phyloP scores from a whole-genome alignment of 768 basidiomycete species.

The Collybia sordida region DNA sequence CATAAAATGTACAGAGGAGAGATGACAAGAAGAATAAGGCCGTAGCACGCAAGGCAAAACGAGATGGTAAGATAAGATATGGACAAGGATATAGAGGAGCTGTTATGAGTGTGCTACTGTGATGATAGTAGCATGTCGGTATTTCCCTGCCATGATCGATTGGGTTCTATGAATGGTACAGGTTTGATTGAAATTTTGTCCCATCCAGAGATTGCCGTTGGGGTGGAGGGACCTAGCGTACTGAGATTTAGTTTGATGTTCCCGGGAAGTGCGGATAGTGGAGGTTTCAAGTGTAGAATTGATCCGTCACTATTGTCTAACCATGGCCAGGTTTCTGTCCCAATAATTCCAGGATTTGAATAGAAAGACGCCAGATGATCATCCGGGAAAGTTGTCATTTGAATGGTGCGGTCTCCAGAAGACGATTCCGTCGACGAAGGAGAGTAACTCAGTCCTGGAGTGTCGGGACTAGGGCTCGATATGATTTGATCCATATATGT shows the following conservation, averaged over 20 bases:
- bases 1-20: too few species aligned
- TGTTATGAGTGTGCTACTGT: too few species aligned
- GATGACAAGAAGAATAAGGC: too few species aligned
- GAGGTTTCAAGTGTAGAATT: background rate
- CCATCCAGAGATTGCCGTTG: too few species aligned
- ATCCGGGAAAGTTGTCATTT: conserved; percentile 55
- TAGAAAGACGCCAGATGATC: conserved; percentile 26
- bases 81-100: background rate
- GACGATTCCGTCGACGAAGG: conserved; percentile 61
- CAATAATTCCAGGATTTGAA: conserved; percentile 9
- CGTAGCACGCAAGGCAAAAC: too few species aligned
- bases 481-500: conserved; percentile 12
- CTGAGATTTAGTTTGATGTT: conserved; percentile 1
- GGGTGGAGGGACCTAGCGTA: background rate
- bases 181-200: too few species aligned
- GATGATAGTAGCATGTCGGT: too few species aligned
- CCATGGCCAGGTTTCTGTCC: conserved; percentile 23
- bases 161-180: too few species aligned
- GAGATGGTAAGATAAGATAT: background rate
- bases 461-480: conserved; percentile 46
- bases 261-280: background rate
- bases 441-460: conserved; percentile 57
- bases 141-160: too few species aligned
- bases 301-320: conserved; percentile 9
- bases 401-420: conserved; percentile 54